Base-by-base conservation (phyloP, 768 basidiomycete species). In the Solioccasus polychromus region DNA sequence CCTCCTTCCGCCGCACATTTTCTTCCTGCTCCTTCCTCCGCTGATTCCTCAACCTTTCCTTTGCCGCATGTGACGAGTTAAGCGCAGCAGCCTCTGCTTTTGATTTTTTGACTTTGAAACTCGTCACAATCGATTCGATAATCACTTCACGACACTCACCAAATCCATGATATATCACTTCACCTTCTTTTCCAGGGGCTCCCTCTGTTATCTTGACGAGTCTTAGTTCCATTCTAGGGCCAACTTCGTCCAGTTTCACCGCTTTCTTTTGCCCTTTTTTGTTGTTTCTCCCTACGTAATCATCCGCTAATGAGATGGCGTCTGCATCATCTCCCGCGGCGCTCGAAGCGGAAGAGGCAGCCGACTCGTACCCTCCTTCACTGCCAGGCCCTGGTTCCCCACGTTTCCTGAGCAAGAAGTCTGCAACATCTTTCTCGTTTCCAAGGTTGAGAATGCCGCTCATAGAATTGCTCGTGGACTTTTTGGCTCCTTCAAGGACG, bases 191-290 rank as follows among this genome's bases (percentile, higher is more conserved):
- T 12, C 94, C 96, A 5, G 94, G 93, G 15, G 89, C 72, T 19
- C 96, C 95, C 64, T 97, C 95, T 15, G 84, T 80, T 47, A 99
- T 92, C 73, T 99, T 99, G 55, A 97, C 81, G 55, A 99, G 69
- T 52, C 79, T 77, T 54, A 98, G 69, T 67, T 99, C 96, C 83
- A 99, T 85, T 60, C 96, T 75, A 31, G 96, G 96, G 2, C 96
- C 96, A 35, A 97, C 80, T 68, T 99, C 96, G 43, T 95, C 88
- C 42, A 99, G 71, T 54, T 84, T 77, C 10, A 99, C 91, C 5
- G 96, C 95, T 54, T 91, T 81, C 70, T 86, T 83, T 61, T 88
- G 85, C 0, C 92, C 95, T 63, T 85, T 90, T 64, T 83, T 87
- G 64, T 97, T 99, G 54, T 93, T 94, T 60, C 94, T 70, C 20